Percentiles rank a stretch among this genome's conserved stretches.
Evolutionary conservation across 306 rosid species (phyloP).

Genomic region (Quercus agrifolia): DNA sequence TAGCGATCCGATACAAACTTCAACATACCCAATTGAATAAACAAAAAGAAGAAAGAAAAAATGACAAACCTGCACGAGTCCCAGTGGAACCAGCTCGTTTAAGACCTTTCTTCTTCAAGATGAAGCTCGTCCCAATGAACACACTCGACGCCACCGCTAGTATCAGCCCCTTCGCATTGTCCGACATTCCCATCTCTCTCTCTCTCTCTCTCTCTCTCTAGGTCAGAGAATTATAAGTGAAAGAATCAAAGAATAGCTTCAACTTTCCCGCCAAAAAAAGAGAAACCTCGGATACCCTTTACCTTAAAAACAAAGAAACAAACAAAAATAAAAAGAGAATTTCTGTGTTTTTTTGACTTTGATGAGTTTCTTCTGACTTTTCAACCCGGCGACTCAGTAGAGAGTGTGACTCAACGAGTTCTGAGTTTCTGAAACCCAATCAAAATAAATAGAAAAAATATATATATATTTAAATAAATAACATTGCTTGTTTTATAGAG

Average conservation of each 20-base stretch:
- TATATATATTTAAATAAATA: too few species aligned
- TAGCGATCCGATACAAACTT: too few species aligned
- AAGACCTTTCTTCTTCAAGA: slow-evolving; percentile 95
- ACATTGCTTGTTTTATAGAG: too few species aligned
- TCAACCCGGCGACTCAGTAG: background rate
- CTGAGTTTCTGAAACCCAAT: background rate
- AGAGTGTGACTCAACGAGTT: background rate
- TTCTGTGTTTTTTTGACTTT: background rate
- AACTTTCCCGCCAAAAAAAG: slow-evolving; percentile 36
- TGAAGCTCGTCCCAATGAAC: slow-evolving; percentile 86
- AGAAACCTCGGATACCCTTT: background rate
- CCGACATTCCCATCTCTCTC: slow-evolving; percentile 51
- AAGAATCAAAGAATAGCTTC: background rate
- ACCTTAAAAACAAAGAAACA: background rate
- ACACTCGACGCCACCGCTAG: slow-evolving; percentile 80
- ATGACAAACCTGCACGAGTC: slow-evolving; percentile 64
- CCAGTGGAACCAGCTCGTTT: slow-evolving; percentile 76
- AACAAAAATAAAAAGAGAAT: background rate
- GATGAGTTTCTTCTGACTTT: background rate
- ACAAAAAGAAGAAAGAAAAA: too few species aligned
- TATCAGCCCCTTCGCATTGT: slow-evolving; percentile 65
- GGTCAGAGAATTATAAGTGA: background rate
- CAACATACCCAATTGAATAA: too few species aligned
- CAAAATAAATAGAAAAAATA: too few species aligned
- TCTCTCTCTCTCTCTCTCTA: slow-evolving; percentile 8